A percentile compares a stretch with the other conserved stretches of the same genome.
Evolutionary conservation across 148 eudicot species (phyloP).

Genomic region (Vaccinium corymbosum): DNA sequence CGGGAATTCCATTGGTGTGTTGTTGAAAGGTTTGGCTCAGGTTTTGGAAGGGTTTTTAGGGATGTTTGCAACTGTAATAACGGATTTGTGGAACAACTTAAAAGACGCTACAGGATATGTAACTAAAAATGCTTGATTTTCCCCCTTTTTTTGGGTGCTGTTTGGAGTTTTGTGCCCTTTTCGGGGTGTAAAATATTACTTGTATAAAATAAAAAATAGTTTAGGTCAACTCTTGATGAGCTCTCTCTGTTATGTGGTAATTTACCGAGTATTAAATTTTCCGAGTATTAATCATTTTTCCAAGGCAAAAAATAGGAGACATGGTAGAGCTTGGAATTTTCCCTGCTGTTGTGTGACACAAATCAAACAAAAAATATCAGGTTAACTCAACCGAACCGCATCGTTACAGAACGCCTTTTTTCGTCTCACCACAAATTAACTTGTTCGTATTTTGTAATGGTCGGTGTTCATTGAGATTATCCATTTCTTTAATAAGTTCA

Average conservation of each 20-base stretch:
- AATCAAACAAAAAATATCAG: too few species aligned
- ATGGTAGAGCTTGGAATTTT: not conserved
- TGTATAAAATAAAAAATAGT: not conserved
- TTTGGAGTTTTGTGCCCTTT: not conserved
- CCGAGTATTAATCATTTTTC: not conserved
- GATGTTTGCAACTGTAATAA: conserved; percentile 34
- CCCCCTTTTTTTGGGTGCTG: not conserved
- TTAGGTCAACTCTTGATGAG: not conserved
- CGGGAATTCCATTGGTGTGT: conserved; percentile 25
- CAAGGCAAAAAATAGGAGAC: not conserved
- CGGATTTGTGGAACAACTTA: conserved; percentile 36
- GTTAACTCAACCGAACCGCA: too few species aligned
- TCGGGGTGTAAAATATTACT: not conserved
- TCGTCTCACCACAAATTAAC: not conserved
- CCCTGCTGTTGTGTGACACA: not conserved
- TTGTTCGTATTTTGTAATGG: not conserved
- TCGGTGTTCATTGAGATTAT: not conserved
- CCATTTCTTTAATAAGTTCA: not conserved
- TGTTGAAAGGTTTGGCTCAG: conserved; percentile 23
- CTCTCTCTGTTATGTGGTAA: not conserved
- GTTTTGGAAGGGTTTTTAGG: conserved; percentile 34
- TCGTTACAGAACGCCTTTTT: too few species aligned
- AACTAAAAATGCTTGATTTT: conserved; percentile 35
- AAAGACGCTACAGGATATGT: conserved; percentile 40
- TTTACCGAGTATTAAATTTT: not conserved